These are phyloP conservation scores for Aeschynomene evenia DNA, from an alignment of 306 rosid species.

Conservation along the genomic window DNA sequence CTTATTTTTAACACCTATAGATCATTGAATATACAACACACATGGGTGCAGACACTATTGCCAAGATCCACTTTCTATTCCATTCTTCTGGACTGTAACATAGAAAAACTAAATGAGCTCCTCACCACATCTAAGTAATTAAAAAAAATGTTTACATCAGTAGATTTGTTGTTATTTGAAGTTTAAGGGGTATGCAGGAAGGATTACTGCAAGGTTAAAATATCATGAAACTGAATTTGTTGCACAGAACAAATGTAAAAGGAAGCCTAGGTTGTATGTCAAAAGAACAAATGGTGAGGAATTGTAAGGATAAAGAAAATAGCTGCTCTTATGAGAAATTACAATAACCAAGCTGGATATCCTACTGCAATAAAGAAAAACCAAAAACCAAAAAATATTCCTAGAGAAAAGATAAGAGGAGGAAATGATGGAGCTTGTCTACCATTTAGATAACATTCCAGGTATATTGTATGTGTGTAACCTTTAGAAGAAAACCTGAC, in stretches of 20 bases:
- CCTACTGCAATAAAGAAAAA: background rate
- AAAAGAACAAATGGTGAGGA: constrained; percentile 3
- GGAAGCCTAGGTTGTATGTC: background rate
- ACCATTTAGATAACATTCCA: constrained; percentile 25
- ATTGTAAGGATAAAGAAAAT: background rate
- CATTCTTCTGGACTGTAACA: constrained; percentile 18
- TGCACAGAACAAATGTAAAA: background rate
- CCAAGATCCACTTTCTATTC: constrained; percentile 9
- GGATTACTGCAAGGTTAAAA: background rate
- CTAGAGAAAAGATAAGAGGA: background rate
- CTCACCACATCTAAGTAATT: background rate
- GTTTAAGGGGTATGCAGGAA: background rate
- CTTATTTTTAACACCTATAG: background rate
- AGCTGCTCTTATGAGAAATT: background rate
- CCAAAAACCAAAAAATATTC: background rate
- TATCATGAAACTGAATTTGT: background rate
- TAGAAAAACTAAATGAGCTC: constrained; percentile 14
- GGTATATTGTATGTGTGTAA: too few relatives aligned
- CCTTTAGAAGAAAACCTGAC: background rate
- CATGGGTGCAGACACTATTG: background rate
- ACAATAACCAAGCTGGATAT: background rate
- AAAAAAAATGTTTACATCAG: constrained; percentile 9
- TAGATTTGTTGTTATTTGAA: background rate
- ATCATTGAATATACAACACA: constrained; percentile 1
- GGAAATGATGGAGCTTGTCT: background rate